Base-by-base conservation (phyloP, 345 rosid species). In the Gossypium australe region DNA sequence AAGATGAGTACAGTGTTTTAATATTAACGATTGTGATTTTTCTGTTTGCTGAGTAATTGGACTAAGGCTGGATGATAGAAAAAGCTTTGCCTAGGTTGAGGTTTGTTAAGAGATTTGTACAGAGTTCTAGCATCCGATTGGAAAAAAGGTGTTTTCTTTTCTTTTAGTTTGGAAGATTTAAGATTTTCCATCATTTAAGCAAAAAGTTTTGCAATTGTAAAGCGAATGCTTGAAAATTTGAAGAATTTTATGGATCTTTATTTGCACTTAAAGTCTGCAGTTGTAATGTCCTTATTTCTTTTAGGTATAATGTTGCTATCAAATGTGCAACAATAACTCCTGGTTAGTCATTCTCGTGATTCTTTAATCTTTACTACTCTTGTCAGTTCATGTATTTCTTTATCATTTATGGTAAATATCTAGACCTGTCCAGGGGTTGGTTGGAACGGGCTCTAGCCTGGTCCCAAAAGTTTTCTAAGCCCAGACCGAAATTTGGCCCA, bases 241-340 rank as follows among this genome's bases (percentile, higher is more conserved):
- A 51, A 38, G 12, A 7, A 17, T 58, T 55, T 52, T 29, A 10
- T n/a, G 17, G 41, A 29, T 52, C 27, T 34, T 70, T 70, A n/a
- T 48, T 52, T 6, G 11, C 61, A 29, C 11, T 27, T 70, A 69
- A 61, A 43, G 53, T 34, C 48, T 67, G 65, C 62, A 53, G 51
- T 11, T 10, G 12, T 9, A 65, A 17, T 70, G 44, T 60, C 45
- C 8, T 7, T 71, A 80, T 76, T 61, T 74, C 38, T 22, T 85
- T 69, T 84, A 95, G 99, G 92, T 90, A 95, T 71, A 93, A 95
- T 51, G 98, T 91, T 84, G 99, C 98, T 17, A 84, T 95, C 74
- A 95, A 95, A 86, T 95, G 99, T 79, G 99, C 99, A 57, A 95
- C 98, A 55, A 90, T 93, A 66, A 95, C 99, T 71, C 97, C 99